phyloP scores from a whole-genome alignment of 1,139 yeast species.

The Lodderomyces beijingensis region DNA sequence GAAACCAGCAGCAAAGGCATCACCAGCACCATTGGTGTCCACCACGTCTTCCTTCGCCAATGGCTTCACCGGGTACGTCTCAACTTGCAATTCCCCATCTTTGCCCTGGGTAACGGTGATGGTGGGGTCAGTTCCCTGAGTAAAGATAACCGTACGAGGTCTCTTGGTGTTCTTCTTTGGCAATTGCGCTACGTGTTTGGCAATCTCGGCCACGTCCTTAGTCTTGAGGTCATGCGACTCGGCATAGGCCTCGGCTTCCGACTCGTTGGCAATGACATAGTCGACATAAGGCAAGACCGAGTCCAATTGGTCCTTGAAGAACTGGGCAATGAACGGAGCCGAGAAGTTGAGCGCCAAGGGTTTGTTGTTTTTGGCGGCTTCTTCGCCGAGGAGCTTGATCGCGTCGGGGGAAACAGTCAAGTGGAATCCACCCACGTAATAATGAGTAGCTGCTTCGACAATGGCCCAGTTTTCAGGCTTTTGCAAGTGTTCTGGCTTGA shows the following conservation, averaged over 20 bases:
- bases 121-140: slow-evolving; percentile 91
- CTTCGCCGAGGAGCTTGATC: slow-evolving; percentile 81
- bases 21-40: slow-evolving; percentile 99
- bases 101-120: slow-evolving; percentile 57
- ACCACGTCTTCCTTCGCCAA: slow-evolving; percentile 63
- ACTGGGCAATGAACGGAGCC: slow-evolving; percentile 95
- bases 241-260: slow-evolving; percentile 94
- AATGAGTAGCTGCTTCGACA: slow-evolving; percentile 77
- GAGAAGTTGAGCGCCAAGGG: slow-evolving; percentile 81
- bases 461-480: slow-evolving; percentile 86
- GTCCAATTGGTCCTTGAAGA: slow-evolving; percentile 90
- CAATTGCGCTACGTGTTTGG: slow-evolving; percentile 72
- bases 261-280: slow-evolving; percentile 88
- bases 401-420: slow-evolving; percentile 97
- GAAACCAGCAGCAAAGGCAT: slow-evolving; percentile 98
- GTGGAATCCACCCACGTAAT: slow-evolving; percentile 97
- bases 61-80: slow-evolving; percentile 64
- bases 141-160: slow-evolving; percentile 82
- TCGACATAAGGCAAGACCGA: slow-evolving; percentile 83
- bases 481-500: slow-evolving; percentile 83
- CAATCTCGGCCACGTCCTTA: slow-evolving; percentile 66
- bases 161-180: slow-evolving; percentile 71
- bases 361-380: slow-evolving; percentile 83
- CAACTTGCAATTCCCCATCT: slow-evolving; percentile 42
- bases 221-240: slow-evolving; percentile 64